Evolutionary conservation across 192 early-diverging fungal species (phyloP).

Genomic region (Rhizophlyctis rosea): DNA sequence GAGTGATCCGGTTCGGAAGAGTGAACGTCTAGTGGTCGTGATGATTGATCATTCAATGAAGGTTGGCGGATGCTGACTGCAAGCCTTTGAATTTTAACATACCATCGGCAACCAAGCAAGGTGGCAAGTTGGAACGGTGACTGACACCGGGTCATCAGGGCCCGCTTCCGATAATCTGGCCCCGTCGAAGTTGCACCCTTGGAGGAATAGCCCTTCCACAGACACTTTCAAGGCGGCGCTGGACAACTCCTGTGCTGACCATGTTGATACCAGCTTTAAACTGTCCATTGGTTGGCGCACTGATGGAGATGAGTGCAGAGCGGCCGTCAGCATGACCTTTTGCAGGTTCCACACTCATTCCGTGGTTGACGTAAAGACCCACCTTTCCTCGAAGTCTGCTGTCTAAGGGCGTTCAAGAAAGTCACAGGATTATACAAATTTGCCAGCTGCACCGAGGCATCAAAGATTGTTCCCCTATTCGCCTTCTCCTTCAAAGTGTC

Average conservation of each 20-base stretch:
- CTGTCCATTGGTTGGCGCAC: slow-evolving; percentile 48
- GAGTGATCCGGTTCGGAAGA: slow-evolving; percentile 14
- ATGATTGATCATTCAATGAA: neutral
- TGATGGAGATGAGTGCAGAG: slow-evolving; percentile 5
- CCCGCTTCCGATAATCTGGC: slow-evolving; percentile 30
- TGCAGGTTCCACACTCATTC: neutral
- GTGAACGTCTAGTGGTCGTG: slow-evolving; percentile 4
- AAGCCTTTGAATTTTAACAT: slow-evolving; percentile 1
- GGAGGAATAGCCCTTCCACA: slow-evolving; percentile 44
- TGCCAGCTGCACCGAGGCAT: slow-evolving; percentile 28
- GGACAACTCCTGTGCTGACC: slow-evolving; percentile 20
- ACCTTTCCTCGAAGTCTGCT: slow-evolving; percentile 50
- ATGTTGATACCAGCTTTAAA: slow-evolving; percentile 38
- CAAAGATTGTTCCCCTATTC: slow-evolving; percentile 25
- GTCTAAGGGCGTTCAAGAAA: slow-evolving; percentile 52
- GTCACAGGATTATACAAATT: slow-evolving; percentile 45
- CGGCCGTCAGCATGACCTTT: neutral
- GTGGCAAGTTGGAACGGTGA: slow-evolving; percentile 38
- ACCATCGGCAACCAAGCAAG: slow-evolving; percentile 49
- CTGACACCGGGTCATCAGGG: slow-evolving; percentile 40
- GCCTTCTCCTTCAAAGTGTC: slow-evolving; percentile 24
- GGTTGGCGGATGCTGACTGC: neutral
- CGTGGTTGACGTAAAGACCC: no score
- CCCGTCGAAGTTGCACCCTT: slow-evolving; percentile 52
- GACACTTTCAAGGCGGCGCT: slow-evolving; percentile 18